These are phyloP conservation scores for Globisporangium irregulare DNA, from an alignment of 352 stramenopile species.

Conservation along the genomic window DNA sequence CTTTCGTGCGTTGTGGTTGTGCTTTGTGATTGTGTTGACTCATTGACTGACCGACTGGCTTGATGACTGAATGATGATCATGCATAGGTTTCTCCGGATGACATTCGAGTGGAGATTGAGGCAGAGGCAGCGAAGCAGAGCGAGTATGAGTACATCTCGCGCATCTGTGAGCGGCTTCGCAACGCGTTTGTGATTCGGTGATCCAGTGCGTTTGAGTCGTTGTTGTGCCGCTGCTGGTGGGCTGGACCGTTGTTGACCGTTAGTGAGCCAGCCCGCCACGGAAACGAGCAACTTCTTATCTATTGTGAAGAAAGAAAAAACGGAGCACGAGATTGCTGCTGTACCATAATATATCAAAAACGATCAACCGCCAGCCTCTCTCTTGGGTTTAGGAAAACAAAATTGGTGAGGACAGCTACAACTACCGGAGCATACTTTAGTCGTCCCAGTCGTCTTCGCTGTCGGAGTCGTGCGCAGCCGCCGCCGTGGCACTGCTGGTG, in stretches of 20 bases:
- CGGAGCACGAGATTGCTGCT: conserved; percentile 16
- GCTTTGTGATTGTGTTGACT: not conserved
- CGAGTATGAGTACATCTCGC: conserved; percentile 50
- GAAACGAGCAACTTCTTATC: conserved; percentile 24
- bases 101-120: conserved; percentile 43
- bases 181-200: conserved; percentile 40
- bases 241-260: conserved; percentile 5
- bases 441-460: conserved; percentile 86
- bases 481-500: conserved; percentile 5
- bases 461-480: conserved; percentile 31
- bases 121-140: conserved; percentile 31
- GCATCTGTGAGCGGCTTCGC: conserved; percentile 47
- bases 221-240: conserved; percentile 10
- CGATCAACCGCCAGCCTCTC: conserved; percentile 9
- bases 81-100: conserved; percentile 48
- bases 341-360: conserved; percentile 50
- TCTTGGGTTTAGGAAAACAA: conserved; percentile 2
- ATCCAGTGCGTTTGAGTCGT: conserved; percentile 11
- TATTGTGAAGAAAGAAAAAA: conserved; percentile 27
- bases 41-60: not conserved
- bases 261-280: conserved; percentile 3
- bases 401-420: not conserved
- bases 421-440: conserved; percentile 22
- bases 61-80: conserved; percentile 6
- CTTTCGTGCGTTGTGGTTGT: too few relatives aligned